Evolutionary conservation across 768 basidiomycete genomes (phyloP), one percentile per base, ranked within the genome.

Genomic region (Termitomyces sp.): DNA sequence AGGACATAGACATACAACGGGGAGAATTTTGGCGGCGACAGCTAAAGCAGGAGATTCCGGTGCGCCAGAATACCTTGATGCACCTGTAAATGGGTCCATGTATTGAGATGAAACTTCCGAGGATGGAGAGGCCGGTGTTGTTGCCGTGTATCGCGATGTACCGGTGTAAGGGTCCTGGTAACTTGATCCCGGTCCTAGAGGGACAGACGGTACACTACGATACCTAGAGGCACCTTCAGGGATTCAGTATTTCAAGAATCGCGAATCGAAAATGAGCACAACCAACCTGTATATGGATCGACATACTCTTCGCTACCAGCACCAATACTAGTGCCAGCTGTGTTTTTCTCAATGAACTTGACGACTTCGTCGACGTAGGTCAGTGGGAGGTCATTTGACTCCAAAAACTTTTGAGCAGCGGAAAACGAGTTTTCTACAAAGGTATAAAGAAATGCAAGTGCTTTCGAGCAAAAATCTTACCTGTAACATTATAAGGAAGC

Each of bases 291-390:
- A 71, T 82, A 98, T 6, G 96, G 96, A 68, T 98, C 96, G 22
- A 86, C 82, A 66, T 80, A 92, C 49, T 85, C 80, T 50, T 77
- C 80, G 45, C 69, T 75, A n/a, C 77, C 73, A 3, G 75, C 67
- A 42, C 88, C 87, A 10, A 98, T 72, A 54, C 78, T 86, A 22
- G 92, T 85, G 1, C 91, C 92, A 4, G 80, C 75, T 0, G 94
- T 90, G 62, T 94, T 97, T 72, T 90, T 90, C 72, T 97, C 90
- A 54, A 99, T 98, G 72, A 98, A 98, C 55, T 79, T 77, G 30
- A 91, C 95, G 14, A 99, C 89, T 70, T 98, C 82, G 64, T 98
- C 95, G 26, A 93, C 74, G 67, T 98, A 94, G 5, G 77, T 78
- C 61, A 84, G 65, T 0, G 97, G 89, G 7, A 99, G 80, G 38